Percentiles rank a stretch among this genome's conserved stretches.
These are phyloP conservation scores for Claviceps fusiformis DNA, from an alignment of 2,329 filamentous ascomycete genomes.

Conservation along the genomic window DNA sequence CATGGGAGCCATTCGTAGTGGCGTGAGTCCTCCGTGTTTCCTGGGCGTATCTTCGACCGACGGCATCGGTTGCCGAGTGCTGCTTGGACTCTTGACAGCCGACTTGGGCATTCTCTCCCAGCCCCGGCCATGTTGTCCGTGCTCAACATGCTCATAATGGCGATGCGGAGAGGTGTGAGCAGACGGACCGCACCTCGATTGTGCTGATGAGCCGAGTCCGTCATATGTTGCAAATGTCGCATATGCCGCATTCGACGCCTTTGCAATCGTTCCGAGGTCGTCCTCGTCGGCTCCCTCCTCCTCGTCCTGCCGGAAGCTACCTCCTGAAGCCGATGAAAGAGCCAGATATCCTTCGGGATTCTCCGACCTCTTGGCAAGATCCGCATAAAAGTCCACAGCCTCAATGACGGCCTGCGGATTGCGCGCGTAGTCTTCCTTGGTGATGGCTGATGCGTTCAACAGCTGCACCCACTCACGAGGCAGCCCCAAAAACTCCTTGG, in stretches of 20 bases:
- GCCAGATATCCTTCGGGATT: constrained; percentile 44
- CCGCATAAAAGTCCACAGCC: constrained; percentile 70
- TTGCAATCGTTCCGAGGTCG: not conserved
- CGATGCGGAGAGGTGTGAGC: not conserved
- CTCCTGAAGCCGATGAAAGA: not conserved
- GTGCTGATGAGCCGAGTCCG: not conserved
- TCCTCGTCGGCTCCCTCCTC: not conserved
- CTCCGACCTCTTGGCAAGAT: constrained; percentile 55
- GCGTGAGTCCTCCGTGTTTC: not conserved
- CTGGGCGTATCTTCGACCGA: not conserved
- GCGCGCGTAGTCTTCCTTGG: constrained; percentile 81
- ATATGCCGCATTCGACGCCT: not conserved
- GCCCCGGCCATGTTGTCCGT: not conserved
- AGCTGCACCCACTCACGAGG: constrained; percentile 93
- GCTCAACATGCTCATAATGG: not conserved
- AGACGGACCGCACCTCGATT: not conserved
- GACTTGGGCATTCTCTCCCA: not conserved
- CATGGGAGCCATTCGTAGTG: not conserved
- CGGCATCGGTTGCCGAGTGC: not conserved
- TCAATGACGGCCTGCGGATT: constrained; percentile 77
- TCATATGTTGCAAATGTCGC: not conserved
- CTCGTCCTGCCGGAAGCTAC: not conserved
- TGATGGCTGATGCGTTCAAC: constrained; percentile 86
- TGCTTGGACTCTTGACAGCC: not conserved
- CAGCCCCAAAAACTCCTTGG: constrained; percentile 82